These are phyloP conservation scores for Trichoderma asperellum DNA, from an alignment of 2,329 filamentous ascomycete species.

Conservation along the genomic window DNA sequence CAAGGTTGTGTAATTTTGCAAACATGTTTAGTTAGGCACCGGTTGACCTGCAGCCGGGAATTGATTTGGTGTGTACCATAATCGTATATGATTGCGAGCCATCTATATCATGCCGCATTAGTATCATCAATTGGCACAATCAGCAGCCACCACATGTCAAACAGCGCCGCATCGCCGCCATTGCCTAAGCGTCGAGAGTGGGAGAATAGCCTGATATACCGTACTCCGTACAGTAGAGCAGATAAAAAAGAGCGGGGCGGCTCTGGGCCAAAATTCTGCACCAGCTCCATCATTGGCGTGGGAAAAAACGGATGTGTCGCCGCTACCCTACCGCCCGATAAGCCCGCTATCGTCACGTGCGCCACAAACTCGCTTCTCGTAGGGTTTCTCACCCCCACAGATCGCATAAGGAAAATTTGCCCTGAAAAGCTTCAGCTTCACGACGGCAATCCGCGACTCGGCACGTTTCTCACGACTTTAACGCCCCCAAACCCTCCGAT, in stretches of 20 bases:
- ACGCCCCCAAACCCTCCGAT: constrained; percentile 51
- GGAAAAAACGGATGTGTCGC: not conserved
- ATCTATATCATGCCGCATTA: not conserved
- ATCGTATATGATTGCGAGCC: not conserved
- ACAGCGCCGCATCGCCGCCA: not conserved
- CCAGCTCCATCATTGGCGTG: not conserved
- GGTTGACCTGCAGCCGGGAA: not conserved
- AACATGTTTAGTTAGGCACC: not conserved
- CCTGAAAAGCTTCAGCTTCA: constrained; percentile 42
- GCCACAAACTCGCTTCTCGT: constrained; percentile 37
- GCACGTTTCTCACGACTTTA: constrained; percentile 45
- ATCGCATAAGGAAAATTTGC: constrained; percentile 42
- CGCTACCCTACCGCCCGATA: constrained; percentile 30
- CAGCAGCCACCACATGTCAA: not conserved
- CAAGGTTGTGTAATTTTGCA: not conserved
- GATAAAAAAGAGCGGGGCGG: not conserved
- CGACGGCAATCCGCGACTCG: constrained; percentile 45
- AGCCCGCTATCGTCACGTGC: constrained; percentile 42
- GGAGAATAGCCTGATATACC: not conserved
- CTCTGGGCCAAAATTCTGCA: constrained; percentile 5
- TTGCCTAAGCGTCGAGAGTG: not conserved
- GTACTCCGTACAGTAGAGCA: not conserved
- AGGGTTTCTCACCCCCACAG: constrained; percentile 49
- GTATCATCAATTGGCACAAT: not conserved
- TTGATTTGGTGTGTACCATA: not conserved